Percentiles rank a stretch among this genome's conserved stretches.
Conservation (phyloP, 2,329 filamentous ascomycete species). For the Coniella lustricola region DNA sequence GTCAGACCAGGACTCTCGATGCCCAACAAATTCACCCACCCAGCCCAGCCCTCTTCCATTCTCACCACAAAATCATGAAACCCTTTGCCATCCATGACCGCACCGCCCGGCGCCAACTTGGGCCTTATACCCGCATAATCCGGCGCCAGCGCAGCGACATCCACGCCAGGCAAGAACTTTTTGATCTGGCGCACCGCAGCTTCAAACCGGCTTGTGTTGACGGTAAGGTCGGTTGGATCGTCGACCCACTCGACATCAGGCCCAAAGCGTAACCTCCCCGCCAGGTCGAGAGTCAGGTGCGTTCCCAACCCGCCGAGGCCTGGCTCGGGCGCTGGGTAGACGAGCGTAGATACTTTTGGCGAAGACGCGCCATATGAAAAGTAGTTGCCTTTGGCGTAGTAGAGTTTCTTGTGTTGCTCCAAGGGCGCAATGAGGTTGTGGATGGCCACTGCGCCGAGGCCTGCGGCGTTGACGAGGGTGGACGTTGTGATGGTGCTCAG, state of each 20-base stretch:
- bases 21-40: conserved; percentile 83
- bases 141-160: conserved; percentile 57
- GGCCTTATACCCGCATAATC: conserved; percentile 92
- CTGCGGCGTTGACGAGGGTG: conserved; percentile 78
- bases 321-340: conserved; percentile 82
- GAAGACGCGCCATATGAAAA: conserved; percentile 68
- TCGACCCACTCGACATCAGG: conserved; percentile 94
- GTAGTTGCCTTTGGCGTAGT: conserved; percentile 93
- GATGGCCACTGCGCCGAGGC: conserved; percentile 66
- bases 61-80: conserved; percentile 82
- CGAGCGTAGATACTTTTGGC: conserved; percentile 61
- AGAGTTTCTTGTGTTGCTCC: conserved; percentile 50
- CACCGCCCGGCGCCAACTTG: conserved; percentile 56
- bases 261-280: conserved; percentile 79
- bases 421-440: conserved; percentile 73
- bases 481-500: conserved; percentile 60
- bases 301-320: conserved; percentile 83
- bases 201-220: conserved; percentile 47
- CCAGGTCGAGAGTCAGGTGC: conserved; percentile 85
- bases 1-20: conserved; percentile 94
- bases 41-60: conserved; percentile 68
- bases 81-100: conserved; percentile 56
- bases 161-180: conserved; percentile 69
- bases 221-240: conserved; percentile 59
- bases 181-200: conserved; percentile 68